Conservation (phyloP, 495 filamentous ascomycete genomes). For the Annulohypoxylon bovei region DNA sequence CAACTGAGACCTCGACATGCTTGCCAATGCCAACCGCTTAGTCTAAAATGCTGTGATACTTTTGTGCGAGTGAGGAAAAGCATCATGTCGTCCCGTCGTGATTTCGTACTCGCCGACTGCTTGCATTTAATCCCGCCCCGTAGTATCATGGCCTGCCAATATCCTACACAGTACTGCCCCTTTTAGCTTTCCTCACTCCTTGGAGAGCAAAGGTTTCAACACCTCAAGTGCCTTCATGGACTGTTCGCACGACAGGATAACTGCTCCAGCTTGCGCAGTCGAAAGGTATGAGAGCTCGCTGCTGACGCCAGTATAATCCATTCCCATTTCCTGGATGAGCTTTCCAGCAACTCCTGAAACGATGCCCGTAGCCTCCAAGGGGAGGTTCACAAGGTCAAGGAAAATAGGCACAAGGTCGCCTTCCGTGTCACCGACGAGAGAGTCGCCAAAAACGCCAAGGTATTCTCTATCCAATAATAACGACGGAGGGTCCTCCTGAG, state of each 20-base stretch:
- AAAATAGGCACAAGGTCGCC: slow-evolving; percentile 88
- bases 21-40: slow-evolving; percentile 25
- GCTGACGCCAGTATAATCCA: slow-evolving; percentile 57
- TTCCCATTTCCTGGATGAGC: slow-evolving; percentile 68
- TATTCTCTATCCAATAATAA: slow-evolving; percentile 82
- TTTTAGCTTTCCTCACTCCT: slow-evolving; percentile 26
- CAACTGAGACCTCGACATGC: slow-evolving; percentile 6
- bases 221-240: slow-evolving; percentile 75
- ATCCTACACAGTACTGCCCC: slow-evolving; percentile 26
- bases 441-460: slow-evolving; percentile 69
- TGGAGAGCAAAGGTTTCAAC: slow-evolving; percentile 60
- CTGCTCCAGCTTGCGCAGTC: slow-evolving; percentile 88
- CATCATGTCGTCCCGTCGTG: slow-evolving; percentile 23
- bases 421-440: slow-evolving; percentile 82
- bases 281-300: slow-evolving; percentile 93
- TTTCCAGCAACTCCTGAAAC: slow-evolving; percentile 90
- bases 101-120: slow-evolving; percentile 11
- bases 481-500: slow-evolving; percentile 83
- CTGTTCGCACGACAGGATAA: slow-evolving; percentile 82
- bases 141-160: slow-evolving; percentile 8
- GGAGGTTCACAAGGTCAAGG: slow-evolving; percentile 81
- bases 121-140: not conserved
- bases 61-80: slow-evolving; percentile 7
- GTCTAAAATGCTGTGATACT: slow-evolving; percentile 27
- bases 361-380: slow-evolving; percentile 90